phyloP scores from a whole-genome alignment of 2,329 filamentous ascomycete species.

The Alternaria ventricosa region DNA sequence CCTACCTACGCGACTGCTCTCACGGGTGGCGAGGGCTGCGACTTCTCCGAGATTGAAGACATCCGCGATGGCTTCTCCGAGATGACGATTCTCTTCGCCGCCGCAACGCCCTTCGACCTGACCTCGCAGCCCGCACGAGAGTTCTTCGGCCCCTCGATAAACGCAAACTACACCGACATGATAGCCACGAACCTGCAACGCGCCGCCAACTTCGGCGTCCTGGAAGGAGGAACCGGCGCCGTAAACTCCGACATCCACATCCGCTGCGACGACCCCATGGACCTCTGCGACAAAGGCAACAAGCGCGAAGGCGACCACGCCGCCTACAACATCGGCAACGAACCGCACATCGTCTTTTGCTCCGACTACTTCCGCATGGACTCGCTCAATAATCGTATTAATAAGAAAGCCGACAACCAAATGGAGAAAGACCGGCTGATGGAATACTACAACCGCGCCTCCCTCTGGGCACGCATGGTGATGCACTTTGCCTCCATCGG shows the following conservation, averaged over 20 bases:
- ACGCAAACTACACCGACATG: conserved; percentile 37
- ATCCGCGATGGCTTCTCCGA: conserved; percentile 43
- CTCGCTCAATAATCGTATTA: conserved; percentile 29
- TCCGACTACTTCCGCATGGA: conserved; percentile 37
- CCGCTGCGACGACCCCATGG: conserved; percentile 43
- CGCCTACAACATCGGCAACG: conserved; percentile 45
- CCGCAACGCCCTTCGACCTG: conserved; percentile 31
- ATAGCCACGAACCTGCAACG: conserved; percentile 36
- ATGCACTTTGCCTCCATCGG: conserved; percentile 44
- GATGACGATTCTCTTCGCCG: conserved; percentile 40
- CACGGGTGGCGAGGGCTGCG: conserved; percentile 42
- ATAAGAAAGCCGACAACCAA: conserved; percentile 30
- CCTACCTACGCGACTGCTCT: conserved; percentile 30
- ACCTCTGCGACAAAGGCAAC: conserved; percentile 33
- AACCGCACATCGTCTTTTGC: conserved; percentile 46
- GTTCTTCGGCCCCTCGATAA: conserved; percentile 36
- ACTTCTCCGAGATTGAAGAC: conserved; percentile 28
- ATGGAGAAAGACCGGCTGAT: conserved; percentile 32
- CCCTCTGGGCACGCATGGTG: conserved; percentile 44
- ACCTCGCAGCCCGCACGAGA: conserved; percentile 32
- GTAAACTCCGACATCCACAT: conserved; percentile 42
- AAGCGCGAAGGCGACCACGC: conserved; percentile 38
- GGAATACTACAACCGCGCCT: conserved; percentile 44
- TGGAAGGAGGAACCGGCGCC: conserved; percentile 27
- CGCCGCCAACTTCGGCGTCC: conserved; percentile 37